Evolutionary conservation across 805 yeast species (phyloP), one percentile per base, ranked within the genome.

Genomic region (Sugiyamaella marilandica): DNA sequence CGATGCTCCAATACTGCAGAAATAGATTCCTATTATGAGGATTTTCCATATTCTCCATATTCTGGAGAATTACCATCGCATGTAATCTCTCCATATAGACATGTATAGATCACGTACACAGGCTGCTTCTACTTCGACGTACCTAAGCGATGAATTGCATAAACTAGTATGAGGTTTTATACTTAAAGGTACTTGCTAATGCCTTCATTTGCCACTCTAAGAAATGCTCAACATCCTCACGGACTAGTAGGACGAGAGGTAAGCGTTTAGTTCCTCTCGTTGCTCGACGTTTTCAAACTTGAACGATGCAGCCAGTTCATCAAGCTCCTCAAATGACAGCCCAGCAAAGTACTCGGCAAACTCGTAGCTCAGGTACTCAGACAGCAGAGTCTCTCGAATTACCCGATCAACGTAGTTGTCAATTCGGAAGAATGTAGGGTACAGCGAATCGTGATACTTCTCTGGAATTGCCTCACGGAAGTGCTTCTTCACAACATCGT

Each of bases 291-390:
- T 76, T 61, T 76, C 80, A 53, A 77, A 69, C 64, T 76, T 76
- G 70, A 75, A 77, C 49, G 71, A 66, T 13, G 75, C 77, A 33
- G 80, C 80, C 60, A 77, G 65, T 57, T 74, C 79, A 57, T 77
- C 81, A 50, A 77, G 66, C 41, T 76, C 78, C 34, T 75, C 78
- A 48, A 71, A 71, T 2, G 68, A 59, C 56, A 76, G 70, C 35
- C 65, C 76, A 32, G 62, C 70, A 52, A 73, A 73, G 26, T 67
- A 66, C 29, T 74, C 77, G 9, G 80, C 79, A 55, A 70, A 77
- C 56, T 75, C 80, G 51, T 72, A 71, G 52, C 69, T 72, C 41
- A 72, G 64, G 55, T 70, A 72, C 60, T 76, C 74, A 16, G 75
- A 69, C 51, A 77, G 67, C 44, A 77, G 60, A 67, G 69, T 70